These are phyloP conservation scores for Amanita subjunquillea DNA, from an alignment of 768 basidiomycete genomes.

Conservation along the genomic window DNA sequence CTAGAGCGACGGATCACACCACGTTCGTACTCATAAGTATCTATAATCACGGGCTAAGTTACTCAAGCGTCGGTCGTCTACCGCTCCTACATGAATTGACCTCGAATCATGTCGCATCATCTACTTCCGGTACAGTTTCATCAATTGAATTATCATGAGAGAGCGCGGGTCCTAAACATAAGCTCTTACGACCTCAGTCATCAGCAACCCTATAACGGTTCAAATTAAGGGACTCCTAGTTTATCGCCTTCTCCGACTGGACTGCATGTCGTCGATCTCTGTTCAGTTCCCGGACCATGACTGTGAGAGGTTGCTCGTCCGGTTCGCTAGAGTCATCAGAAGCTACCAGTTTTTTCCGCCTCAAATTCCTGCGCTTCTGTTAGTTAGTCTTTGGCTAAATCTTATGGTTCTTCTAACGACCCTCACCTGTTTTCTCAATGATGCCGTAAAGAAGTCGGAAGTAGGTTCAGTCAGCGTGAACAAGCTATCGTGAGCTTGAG, in stretches of 20 bases:
- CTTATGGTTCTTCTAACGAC: background rate
- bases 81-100: too few relatives aligned
- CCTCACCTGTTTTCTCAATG: background rate
- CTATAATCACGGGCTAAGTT: too few relatives aligned
- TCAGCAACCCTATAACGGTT: background rate
- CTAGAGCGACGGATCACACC: too few relatives aligned
- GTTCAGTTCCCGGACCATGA: background rate
- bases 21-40: too few relatives aligned
- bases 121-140: background rate
- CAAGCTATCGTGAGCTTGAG: conserved; percentile 1
- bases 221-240: background rate
- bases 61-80: too few relatives aligned
- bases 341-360: background rate
- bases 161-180: background rate
- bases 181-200: background rate
- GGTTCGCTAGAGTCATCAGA: background rate
- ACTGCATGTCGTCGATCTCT: background rate
- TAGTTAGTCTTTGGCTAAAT: background rate
- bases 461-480: background rate
- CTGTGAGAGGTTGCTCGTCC: background rate
- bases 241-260: background rate
- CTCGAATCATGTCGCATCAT: background rate
- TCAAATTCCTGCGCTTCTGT: background rate
- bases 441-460: background rate
- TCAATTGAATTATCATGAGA: background rate